These are phyloP conservation scores for Aspergillus bertholletiae DNA, from an alignment of 495 filamentous ascomycete genomes.

Conservation along the genomic window DNA sequence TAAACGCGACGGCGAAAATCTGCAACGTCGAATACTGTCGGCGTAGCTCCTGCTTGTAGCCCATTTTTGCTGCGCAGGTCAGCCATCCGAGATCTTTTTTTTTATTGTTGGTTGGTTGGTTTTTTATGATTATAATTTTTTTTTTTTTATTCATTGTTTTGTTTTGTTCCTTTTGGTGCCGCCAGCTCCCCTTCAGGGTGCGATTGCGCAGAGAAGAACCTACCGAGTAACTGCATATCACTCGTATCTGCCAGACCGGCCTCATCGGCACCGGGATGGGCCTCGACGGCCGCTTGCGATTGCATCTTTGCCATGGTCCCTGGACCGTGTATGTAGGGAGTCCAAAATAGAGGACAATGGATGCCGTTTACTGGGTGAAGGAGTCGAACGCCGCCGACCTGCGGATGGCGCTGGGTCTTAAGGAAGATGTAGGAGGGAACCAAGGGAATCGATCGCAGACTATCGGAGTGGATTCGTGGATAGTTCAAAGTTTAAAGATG, in stretches of 20 bases:
- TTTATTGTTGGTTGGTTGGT: no score
- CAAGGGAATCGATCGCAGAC: slow-evolving; percentile 1
- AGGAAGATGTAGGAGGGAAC: background rate
- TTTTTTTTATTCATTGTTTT: no score
- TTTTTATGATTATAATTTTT: no score
- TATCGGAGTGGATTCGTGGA: background rate
- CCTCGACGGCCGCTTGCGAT: background rate
- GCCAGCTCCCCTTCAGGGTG: background rate
- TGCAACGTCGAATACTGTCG: slow-evolving; percentile 64
- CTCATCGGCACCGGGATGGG: background rate
- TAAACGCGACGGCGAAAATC: slow-evolving; percentile 69
- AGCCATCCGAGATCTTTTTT: background rate
- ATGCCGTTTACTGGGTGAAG: background rate
- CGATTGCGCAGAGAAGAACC: background rate
- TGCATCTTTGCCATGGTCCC: slow-evolving; percentile 1
- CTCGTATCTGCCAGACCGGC: slow-evolving; percentile 14
- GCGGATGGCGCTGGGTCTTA: background rate
- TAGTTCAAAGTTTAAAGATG: slow-evolving; percentile 1
- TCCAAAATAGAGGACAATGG: background rate
- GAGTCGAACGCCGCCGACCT: no score
- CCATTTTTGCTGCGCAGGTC: slow-evolving; percentile 38
- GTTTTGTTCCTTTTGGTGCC: no score
- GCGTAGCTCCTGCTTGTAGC: slow-evolving; percentile 68
- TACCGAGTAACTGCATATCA: slow-evolving; percentile 35
- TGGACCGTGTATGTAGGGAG: background rate